A percentile compares a stretch with the other conserved stretches of the same genome.
These are phyloP conservation scores for Chaetomiaceae sp. DNA, from an alignment of 2,329 filamentous ascomycete genomes.

Conservation along the genomic window DNA sequence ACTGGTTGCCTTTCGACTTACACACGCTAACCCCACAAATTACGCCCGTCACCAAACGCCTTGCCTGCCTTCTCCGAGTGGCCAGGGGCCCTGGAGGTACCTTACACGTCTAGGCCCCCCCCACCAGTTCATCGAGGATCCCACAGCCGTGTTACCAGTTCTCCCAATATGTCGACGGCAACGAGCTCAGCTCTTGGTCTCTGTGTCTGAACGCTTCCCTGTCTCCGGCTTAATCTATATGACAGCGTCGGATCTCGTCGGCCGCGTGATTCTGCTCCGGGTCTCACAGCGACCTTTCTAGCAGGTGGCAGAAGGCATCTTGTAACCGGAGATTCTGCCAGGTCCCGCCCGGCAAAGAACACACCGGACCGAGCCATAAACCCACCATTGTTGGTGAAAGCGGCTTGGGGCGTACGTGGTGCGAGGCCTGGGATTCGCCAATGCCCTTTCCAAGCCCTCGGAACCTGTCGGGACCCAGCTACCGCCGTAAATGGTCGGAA, in stretches of 20 bases:
- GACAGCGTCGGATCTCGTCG: conserved; percentile 14
- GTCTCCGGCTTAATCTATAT: background rate
- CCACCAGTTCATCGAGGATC: conserved; percentile 17
- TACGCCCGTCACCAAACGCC: conserved; percentile 11
- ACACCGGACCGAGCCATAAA: conserved; percentile 20
- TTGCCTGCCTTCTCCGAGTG: conserved; percentile 5
- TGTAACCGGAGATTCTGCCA: conserved; percentile 20
- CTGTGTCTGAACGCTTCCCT: background rate
- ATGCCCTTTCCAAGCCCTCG: conserved; percentile 11
- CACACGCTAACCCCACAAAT: conserved; percentile 16
- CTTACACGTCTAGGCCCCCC: conserved; percentile 9
- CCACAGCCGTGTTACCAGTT: conserved; percentile 18
- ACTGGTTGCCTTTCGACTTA: background rate
- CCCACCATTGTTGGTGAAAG: conserved; percentile 9
- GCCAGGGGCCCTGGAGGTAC: too few species aligned
- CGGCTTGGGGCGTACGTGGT: conserved; percentile 16
- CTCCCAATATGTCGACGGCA: conserved; percentile 14
- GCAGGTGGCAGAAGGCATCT: conserved; percentile 10
- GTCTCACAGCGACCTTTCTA: conserved; percentile 5
- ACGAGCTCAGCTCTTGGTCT: background rate
- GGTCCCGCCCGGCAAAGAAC: conserved; percentile 21
- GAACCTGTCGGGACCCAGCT: conserved; percentile 8
- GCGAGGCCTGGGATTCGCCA: conserved; percentile 12
- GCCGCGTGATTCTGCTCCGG: conserved; percentile 22
- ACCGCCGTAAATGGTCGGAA: conserved; percentile 15